Percentiles rank a stretch among this genome's conserved stretches.
These are phyloP conservation scores for Colletotrichum cereale DNA, from an alignment of 2,329 filamentous ascomycete genomes.

Conservation along the genomic window DNA sequence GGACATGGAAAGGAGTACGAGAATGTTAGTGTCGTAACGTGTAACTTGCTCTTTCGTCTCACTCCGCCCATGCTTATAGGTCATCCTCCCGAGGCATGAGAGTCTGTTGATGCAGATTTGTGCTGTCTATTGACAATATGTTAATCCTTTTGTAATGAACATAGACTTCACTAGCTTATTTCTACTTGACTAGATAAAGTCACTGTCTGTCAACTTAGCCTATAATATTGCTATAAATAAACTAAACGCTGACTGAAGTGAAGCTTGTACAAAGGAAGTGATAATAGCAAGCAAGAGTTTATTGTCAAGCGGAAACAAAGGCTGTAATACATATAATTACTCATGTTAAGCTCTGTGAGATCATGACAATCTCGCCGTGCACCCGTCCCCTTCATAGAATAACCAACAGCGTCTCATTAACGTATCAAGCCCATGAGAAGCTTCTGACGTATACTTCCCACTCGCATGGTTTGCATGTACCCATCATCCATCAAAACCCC, in stretches of 20 bases:
- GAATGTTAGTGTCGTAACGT: accelerated
- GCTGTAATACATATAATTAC: neutral
- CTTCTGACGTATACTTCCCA: neutral
- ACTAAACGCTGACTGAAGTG: neutral
- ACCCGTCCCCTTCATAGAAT: neutral
- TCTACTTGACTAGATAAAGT: neutral
- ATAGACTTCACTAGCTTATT: neutral
- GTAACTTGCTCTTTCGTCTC: neutral
- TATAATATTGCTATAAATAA: accelerated
- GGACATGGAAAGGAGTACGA: neutral
- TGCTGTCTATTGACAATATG: neutral
- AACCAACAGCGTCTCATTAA: no score
- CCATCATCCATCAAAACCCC: no score
- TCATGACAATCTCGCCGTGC: neutral
- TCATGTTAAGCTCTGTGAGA: neutral
- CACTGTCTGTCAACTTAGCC: neutral
- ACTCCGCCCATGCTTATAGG: neutral
- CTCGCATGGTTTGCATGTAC: neutral
- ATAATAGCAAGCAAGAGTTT: neutral
- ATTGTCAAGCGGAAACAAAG: neutral
- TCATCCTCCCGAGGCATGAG: neutral
- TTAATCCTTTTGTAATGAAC: neutral
- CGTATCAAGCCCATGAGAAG: no score
- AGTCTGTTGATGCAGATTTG: neutral
- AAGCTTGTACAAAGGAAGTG: neutral